Conservation (phyloP, 2,329 filamentous ascomycete species). For the Diaporthe vaccinii region DNA sequence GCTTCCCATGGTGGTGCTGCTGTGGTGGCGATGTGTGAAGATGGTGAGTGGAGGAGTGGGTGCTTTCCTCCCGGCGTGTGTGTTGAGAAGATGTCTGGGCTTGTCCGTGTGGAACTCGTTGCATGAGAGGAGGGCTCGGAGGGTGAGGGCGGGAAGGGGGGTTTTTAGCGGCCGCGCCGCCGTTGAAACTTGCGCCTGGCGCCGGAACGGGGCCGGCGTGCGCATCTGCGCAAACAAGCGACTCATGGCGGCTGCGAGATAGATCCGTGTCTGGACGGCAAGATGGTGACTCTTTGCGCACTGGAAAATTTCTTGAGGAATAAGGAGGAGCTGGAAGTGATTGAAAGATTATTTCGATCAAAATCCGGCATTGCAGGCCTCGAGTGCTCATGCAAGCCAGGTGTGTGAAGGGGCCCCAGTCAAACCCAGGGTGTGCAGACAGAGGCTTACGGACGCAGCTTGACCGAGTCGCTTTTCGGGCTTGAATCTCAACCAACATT, state of each 20-base stretch:
- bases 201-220: conserved; percentile 15
- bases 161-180: conserved; percentile 17
- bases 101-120: conserved; percentile 3
- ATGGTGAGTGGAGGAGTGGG: background rate
- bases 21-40: background rate
- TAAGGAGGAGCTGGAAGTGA: background rate
- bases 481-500: background rate
- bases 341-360: background rate
- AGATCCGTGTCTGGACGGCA: background rate
- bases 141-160: background rate
- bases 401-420: background rate
- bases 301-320: background rate
- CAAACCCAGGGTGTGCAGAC: background rate
- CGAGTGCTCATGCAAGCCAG: background rate
- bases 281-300: background rate
- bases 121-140: background rate
- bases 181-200: background rate
- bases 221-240: conserved; percentile 10
- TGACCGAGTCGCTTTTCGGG: background rate
- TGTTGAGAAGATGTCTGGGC: background rate
- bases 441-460: background rate
- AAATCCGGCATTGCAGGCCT: too few species aligned
- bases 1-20: background rate
- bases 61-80: background rate
- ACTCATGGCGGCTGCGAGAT: conserved; percentile 13